phyloP scores from a whole-genome alignment of 148 eudicot species.

The Cornus controversa region DNA sequence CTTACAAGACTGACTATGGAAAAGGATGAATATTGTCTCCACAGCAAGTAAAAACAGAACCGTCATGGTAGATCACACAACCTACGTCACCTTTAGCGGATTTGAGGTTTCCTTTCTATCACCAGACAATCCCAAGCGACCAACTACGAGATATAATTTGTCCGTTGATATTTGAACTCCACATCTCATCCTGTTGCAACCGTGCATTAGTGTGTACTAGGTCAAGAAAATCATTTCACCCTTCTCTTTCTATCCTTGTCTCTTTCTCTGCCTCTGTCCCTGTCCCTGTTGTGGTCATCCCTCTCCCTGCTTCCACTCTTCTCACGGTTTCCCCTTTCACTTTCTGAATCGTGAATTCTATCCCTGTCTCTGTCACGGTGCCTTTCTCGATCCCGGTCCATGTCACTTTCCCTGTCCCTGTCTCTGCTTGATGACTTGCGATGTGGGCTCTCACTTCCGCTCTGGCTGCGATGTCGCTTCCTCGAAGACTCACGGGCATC shows the following conservation, averaged over 20 bases:
- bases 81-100: background rate
- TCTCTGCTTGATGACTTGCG: slow-evolving; percentile 49
- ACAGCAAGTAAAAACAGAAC: background rate
- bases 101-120: background rate
- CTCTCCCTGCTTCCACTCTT: slow-evolving; percentile 55
- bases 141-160: background rate
- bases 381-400: slow-evolving; percentile 26
- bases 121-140: background rate
- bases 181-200: background rate
- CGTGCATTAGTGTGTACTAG: background rate
- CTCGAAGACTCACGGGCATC: slow-evolving; percentile 54
- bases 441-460: slow-evolving; percentile 66
- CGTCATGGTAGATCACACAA: background rate
- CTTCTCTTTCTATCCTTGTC: slow-evolving; percentile 66
- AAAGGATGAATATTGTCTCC: background rate
- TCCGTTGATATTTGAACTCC: background rate
- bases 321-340: slow-evolving; percentile 41
- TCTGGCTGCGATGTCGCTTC: slow-evolving; percentile 65
- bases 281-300: slow-evolving; percentile 44
- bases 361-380: slow-evolving; percentile 28
- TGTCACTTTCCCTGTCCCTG: slow-evolving; percentile 41
- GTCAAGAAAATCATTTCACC: slow-evolving; percentile 31
- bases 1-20: background rate
- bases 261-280: slow-evolving; percentile 51
- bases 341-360: slow-evolving; percentile 41